Evolutionary conservation across 495 filamentous ascomycete genomes (phyloP).

Genomic region (Aspergillus wentii): DNA sequence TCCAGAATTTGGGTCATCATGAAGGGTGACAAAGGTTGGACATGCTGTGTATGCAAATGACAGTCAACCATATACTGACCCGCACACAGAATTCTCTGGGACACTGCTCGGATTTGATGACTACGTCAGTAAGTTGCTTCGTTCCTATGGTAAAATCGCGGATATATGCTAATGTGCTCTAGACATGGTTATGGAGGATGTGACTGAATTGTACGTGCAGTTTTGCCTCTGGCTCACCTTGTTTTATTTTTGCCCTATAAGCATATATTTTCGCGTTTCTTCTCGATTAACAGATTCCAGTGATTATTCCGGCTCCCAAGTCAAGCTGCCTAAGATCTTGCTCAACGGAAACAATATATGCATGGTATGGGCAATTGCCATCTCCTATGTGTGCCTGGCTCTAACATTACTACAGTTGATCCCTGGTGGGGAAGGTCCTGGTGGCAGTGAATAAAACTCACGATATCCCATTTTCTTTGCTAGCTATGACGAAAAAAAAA

Average conservation of each 20-base stretch:
- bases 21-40: constrained; percentile 91
- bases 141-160: background rate
- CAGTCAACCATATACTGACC: too few relatives aligned
- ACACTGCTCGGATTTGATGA: constrained; percentile 95
- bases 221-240: background rate
- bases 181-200: constrained; percentile 98
- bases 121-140: constrained; percentile 86
- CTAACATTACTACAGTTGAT: constrained; percentile 58
- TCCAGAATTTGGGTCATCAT: constrained; percentile 98
- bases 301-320: constrained; percentile 81
- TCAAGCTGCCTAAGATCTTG: constrained; percentile 86
- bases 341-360: constrained; percentile 99
- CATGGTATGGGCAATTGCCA: constrained; percentile 84
- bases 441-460: constrained; percentile 26
- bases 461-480: constrained; percentile 4
- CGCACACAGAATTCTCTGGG: constrained; percentile 87
- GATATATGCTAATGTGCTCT: constrained; percentile 9
- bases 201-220: constrained; percentile 89
- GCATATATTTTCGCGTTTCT: constrained; percentile 2
- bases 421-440: constrained; percentile 78
- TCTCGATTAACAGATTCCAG: constrained; percentile 45
- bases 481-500: constrained; percentile 18
- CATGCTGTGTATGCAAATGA: constrained; percentile 19
- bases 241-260: background rate
- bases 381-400: too few relatives aligned